A percentile compares a stretch with the other conserved stretches of the same genome.
These are phyloP conservation scores for Trichomonascus vanleenenianus DNA, from an alignment of 805 yeast species.

Conservation along the genomic window DNA sequence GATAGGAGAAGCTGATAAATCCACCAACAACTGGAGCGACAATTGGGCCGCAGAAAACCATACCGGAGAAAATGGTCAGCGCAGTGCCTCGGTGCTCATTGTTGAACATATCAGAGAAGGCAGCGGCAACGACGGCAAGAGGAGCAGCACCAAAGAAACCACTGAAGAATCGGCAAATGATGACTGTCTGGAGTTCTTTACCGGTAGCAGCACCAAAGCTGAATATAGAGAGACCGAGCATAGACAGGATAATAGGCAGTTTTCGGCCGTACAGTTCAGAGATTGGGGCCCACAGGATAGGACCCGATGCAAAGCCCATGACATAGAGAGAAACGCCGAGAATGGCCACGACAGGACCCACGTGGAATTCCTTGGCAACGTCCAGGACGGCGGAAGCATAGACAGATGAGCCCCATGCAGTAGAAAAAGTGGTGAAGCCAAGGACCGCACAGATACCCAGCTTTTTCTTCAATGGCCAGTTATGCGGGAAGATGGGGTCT, in stretches of 20 bases:
- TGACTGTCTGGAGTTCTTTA: slow-evolving; percentile 65
- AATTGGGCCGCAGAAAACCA: slow-evolving; percentile 74
- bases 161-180: slow-evolving; percentile 71
- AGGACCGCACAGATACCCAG: slow-evolving; percentile 36
- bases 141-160: slow-evolving; percentile 84
- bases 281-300: slow-evolving; percentile 82
- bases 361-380: slow-evolving; percentile 44
- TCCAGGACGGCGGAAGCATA: slow-evolving; percentile 54
- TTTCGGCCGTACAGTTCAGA: slow-evolving; percentile 75
- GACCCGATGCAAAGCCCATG: slow-evolving; percentile 92
- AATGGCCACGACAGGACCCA: slow-evolving; percentile 62
- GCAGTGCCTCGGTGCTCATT: slow-evolving; percentile 67
- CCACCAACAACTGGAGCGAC: slow-evolving; percentile 75
- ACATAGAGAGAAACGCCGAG: slow-evolving; percentile 76
- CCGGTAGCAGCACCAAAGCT: slow-evolving; percentile 73
- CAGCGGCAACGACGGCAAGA: slow-evolving; percentile 78
- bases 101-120: slow-evolving; percentile 74
- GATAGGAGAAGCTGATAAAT: slow-evolving; percentile 48
- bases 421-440: slow-evolving; percentile 43
- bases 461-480: slow-evolving; percentile 54
- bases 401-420: slow-evolving; percentile 78
- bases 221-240: slow-evolving; percentile 51
- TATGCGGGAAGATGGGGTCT: slow-evolving; percentile 76
- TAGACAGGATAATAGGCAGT: slow-evolving; percentile 48
- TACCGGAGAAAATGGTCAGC: slow-evolving; percentile 58